Evolutionary conservation across 768 basidiomycete species (phyloP), one percentile per base, ranked within the genome.

Genomic region (Xerocomus potaroensis): DNA sequence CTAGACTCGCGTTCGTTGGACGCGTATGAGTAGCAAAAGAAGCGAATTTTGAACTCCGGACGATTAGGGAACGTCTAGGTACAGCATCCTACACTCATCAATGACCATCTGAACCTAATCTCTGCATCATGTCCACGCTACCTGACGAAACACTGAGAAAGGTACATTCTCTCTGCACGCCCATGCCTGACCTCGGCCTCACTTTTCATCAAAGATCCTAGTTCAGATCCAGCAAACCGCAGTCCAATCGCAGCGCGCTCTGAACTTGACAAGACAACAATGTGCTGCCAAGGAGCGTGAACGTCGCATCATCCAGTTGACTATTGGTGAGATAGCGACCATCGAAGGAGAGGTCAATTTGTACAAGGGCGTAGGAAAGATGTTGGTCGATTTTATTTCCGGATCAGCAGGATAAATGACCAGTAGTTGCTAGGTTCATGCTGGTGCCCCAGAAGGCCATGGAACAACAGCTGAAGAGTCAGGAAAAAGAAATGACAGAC

Each of bases 311-410:
- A 72, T 95, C 14, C 88, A 93, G 67, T 75, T 97, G 18, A 96
- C 94, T 0, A 85, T 87, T 45, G 78, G 84, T 54, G 92, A 97
- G 64, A 81, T 97, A 51, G 73, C 72, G 26, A 71, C 75, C 29
- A 78, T 93, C 41, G 74, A 81, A 54, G 79, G 79, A 22, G 76
- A 86, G 49, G 83, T 87, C 11, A 90, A 86, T 59, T 70, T 96
- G 57, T 97, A 94, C 71, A 92, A 87, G 60, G 94, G 94, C 38
- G 89, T 97, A 36, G 94, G 94, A 26, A 97, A 97, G 70, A 95
- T 95, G 94, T 94, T 53, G 51, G 45, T 55, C 18, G 40, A 22
- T 29, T 33, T 41, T 19, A 6, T 41, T 44, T 36, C 32, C 32
- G 35, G 36, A 18, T 24, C 30, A 16, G 37, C 12, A 33, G 15